Evolutionary conservation across 495 filamentous ascomycete genomes (phyloP).

Genomic region (Talaromyces adpressus): DNA sequence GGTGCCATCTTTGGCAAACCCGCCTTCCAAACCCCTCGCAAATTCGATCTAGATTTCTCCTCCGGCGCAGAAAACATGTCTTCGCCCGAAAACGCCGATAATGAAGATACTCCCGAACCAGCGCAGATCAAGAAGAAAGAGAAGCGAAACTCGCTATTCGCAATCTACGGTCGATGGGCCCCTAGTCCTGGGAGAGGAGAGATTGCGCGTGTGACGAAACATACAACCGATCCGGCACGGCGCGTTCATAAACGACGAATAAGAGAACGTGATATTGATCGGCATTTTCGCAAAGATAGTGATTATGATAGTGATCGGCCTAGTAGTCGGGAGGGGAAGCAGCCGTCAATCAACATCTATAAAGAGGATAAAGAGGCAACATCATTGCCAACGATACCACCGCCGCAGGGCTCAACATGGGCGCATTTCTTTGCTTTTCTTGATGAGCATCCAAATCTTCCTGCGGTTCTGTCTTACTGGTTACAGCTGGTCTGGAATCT

Average conservation of each 20-base stretch:
- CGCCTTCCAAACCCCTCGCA: conserved; percentile 76
- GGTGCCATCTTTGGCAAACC: conserved; percentile 52
- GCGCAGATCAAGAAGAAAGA: conserved; percentile 31
- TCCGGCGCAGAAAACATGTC: conserved; percentile 74
- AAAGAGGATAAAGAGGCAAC: conserved; percentile 11
- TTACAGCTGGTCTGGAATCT: conserved; percentile 74
- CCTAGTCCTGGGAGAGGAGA: conserved; percentile 52
- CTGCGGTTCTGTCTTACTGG: conserved; percentile 79
- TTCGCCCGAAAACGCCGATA: conserved; percentile 65
- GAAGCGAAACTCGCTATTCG: conserved; percentile 38
- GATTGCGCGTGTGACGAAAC: conserved; percentile 44
- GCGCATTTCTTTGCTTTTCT: conserved; percentile 58
- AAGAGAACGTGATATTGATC: conserved; percentile 37
- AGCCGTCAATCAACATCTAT: conserved; percentile 13
- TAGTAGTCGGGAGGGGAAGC: conserved; percentile 32
- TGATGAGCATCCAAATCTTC: conserved; percentile 76
- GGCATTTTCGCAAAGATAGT: conserved; percentile 38
- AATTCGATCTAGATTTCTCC: conserved; percentile 61
- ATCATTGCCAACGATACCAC: conserved; percentile 10
- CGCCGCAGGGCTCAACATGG: conserved; percentile 33
- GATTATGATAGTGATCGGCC: conserved; percentile 54
- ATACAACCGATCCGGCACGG: conserved; percentile 43
- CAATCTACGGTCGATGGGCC: conserved; percentile 38
- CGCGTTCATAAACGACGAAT: conserved; percentile 49
- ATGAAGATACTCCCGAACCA: conserved; percentile 62